Conservation (phyloP, 441 rosid species). For the Rhodomyrtus psidioides region DNA sequence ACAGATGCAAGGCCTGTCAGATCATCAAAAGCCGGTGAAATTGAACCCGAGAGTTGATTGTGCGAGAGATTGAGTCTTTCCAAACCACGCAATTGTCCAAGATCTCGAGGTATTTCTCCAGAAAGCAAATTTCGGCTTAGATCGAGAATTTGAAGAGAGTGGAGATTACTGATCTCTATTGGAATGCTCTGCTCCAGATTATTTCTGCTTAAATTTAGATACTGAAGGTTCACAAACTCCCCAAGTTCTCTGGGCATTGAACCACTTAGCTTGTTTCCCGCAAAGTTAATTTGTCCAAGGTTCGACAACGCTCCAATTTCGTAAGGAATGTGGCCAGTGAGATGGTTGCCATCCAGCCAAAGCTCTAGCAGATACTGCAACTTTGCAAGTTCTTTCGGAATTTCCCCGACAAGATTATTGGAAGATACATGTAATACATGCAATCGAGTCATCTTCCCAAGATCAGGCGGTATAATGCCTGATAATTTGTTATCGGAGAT, state of each 20-base stretch:
- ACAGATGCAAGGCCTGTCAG: not conserved
- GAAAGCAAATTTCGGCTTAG: slow-evolving; percentile 17
- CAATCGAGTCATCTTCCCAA: not conserved
- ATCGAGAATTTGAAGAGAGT: slow-evolving; percentile 5
- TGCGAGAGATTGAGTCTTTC: not conserved
- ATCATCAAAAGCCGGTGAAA: not conserved
- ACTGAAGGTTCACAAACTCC: not conserved
- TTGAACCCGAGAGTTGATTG: slow-evolving; percentile 4
- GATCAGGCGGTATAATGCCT: not conserved
- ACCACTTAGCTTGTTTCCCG: slow-evolving; percentile 18
- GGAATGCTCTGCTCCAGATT: slow-evolving; percentile 12
- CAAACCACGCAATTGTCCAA: not conserved
- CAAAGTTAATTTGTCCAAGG: not conserved
- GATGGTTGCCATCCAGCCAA: not conserved
- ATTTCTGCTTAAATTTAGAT: slow-evolving; percentile 14
- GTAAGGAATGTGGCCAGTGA: slow-evolving; percentile 9
- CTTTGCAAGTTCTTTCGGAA: not conserved
- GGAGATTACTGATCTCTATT: slow-evolving; percentile 17
- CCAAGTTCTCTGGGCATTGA: slow-evolving; percentile 18
- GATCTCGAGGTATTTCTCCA: slow-evolving; percentile 16
- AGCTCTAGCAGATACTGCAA: not conserved
- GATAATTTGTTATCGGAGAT: too few relatives aligned
- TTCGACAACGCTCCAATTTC: not conserved
- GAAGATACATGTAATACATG: not conserved
- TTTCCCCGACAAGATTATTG: not conserved